phyloP scores from a whole-genome alignment of 148 eudicot species.

The Silene latifolia region DNA sequence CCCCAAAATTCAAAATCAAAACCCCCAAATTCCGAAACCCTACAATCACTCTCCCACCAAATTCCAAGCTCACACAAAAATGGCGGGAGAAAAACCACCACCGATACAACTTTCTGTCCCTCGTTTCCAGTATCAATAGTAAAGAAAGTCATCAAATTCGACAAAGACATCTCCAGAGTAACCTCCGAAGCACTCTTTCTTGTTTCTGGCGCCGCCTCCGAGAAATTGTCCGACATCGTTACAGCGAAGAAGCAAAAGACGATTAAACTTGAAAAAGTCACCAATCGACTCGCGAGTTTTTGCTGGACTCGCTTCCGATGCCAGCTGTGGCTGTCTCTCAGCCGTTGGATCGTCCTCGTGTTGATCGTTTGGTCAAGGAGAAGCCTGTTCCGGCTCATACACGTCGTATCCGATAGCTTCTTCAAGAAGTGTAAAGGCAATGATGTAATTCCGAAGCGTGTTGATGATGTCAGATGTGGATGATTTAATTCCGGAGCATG shows the following conservation, averaged over 20 bases:
- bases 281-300: slow-evolving; percentile 65
- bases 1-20: neutral
- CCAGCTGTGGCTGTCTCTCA: too few relatives aligned
- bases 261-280: slow-evolving; percentile 67
- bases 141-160: slow-evolving; percentile 79
- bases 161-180: too few relatives aligned
- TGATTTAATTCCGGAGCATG: too few relatives aligned
- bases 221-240: slow-evolving; percentile 56
- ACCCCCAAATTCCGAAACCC: slow-evolving; percentile 26
- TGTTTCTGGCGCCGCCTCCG: slow-evolving; percentile 63
- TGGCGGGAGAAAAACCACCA: slow-evolving; percentile 42
- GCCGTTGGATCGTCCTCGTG: too few relatives aligned
- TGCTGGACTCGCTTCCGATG: too few relatives aligned
- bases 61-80: slow-evolving; percentile 18
- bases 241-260: slow-evolving; percentile 68
- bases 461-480: too few relatives aligned
- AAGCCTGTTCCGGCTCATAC: too few relatives aligned
- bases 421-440: too few relatives aligned
- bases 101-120: slow-evolving; percentile 32
- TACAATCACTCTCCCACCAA: slow-evolving; percentile 5
- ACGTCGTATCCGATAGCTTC: too few relatives aligned
- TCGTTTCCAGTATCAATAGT: slow-evolving; percentile 59
- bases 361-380: too few relatives aligned
- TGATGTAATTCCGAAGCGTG: too few relatives aligned
- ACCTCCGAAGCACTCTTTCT: slow-evolving; percentile 65